Evolutionary conservation across 2,329 filamentous ascomycete genomes (phyloP).

Genomic region (Neofusicoccum laricinum): DNA sequence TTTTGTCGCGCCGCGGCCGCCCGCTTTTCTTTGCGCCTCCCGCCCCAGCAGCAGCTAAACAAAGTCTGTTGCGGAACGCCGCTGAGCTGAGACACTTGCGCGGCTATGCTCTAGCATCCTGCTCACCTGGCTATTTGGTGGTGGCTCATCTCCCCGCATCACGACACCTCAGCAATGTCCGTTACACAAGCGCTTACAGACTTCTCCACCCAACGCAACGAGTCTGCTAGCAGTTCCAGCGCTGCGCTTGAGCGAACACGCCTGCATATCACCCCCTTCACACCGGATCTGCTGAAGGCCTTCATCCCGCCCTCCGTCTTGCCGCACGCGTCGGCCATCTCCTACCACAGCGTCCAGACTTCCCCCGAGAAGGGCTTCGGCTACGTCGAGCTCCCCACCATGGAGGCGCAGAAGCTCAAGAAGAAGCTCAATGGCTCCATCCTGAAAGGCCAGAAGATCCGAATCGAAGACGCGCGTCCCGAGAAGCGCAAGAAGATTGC

Average conservation of each 20-base stretch:
- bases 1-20: background rate
- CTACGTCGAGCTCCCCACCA: slow-evolving; percentile 76
- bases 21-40: background rate
- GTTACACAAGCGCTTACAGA: slow-evolving; percentile 18
- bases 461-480: slow-evolving; percentile 75
- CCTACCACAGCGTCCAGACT: slow-evolving; percentile 81
- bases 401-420: slow-evolving; percentile 85
- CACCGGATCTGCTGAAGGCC: slow-evolving; percentile 66
- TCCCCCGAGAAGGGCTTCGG: slow-evolving; percentile 91
- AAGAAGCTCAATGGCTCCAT: slow-evolving; percentile 87
- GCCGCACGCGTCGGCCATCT: slow-evolving; percentile 70
- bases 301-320: slow-evolving; percentile 68
- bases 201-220: slow-evolving; percentile 1
- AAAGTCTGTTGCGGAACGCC: background rate
- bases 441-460: slow-evolving; percentile 80
- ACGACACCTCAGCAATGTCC: slow-evolving; percentile 10
- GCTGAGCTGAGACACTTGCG: slow-evolving; percentile 5
- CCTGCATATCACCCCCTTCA: slow-evolving; percentile 87
- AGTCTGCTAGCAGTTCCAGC: background rate
- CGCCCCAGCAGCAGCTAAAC: background rate
- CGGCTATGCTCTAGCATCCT: background rate
- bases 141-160: background rate
- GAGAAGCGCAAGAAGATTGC: slow-evolving; percentile 48
- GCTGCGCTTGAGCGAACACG: slow-evolving; percentile 31
- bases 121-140: background rate